Percentiles rank a stretch among this genome's conserved stretches.
Conservation (phyloP, 2,329 filamentous ascomycete species). For the Endothia cerciana region DNA sequence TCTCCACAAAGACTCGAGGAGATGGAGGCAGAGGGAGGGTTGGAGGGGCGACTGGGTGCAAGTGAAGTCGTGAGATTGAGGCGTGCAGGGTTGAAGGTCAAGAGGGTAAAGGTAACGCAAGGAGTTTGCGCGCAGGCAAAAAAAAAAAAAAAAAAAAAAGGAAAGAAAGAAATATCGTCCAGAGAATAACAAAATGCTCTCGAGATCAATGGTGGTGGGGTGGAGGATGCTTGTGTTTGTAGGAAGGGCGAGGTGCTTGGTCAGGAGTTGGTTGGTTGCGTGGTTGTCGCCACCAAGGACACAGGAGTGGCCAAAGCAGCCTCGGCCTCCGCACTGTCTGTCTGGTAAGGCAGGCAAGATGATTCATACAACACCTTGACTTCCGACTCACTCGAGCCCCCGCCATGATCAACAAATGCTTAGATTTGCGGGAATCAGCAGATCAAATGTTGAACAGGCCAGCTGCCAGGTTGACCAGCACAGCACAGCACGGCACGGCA, state of each 20-base stretch:
- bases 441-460: constrained; percentile 8
- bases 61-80: background rate
- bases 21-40: background rate
- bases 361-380: constrained; percentile 14
- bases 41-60: background rate
- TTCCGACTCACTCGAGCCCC: constrained; percentile 22
- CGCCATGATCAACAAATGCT: constrained; percentile 9
- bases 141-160: background rate
- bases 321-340: constrained; percentile 14
- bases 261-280: constrained; percentile 8
- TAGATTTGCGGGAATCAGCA: background rate
- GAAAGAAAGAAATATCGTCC: background rate
- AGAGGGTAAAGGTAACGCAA: background rate
- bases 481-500: background rate
- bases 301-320: constrained; percentile 15
- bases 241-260: constrained; percentile 5
- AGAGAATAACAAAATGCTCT: too few relatives aligned
- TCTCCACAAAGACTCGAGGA: constrained; percentile 35
- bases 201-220: background rate
- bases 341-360: constrained; percentile 15
- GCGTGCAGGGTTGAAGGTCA: background rate
- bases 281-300: constrained; percentile 18
- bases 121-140: too few relatives aligned
- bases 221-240: constrained; percentile 2
- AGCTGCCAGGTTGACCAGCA: background rate